phyloP scores from a whole-genome alignment of 768 basidiomycete species.

The Rhodotorula toruloides region DNA sequence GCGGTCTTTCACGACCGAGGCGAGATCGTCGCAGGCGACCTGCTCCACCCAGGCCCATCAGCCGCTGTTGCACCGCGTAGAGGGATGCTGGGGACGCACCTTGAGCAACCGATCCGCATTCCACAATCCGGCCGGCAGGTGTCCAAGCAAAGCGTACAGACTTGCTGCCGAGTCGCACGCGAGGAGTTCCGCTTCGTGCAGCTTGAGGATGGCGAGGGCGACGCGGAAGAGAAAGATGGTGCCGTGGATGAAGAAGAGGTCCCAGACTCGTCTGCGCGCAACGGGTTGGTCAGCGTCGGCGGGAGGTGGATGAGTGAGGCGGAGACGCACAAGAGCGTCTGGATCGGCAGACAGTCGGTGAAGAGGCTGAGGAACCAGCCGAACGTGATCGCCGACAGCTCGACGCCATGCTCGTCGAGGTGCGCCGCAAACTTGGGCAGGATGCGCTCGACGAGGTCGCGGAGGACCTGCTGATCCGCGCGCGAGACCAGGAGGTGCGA shows the following conservation, averaged over 20 bases:
- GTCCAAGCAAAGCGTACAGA: slow-evolving; percentile 81
- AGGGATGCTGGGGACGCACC: slow-evolving; percentile 52
- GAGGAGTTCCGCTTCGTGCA: slow-evolving; percentile 75
- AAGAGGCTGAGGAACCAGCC: slow-evolving; percentile 97
- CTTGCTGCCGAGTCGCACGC: slow-evolving; percentile 78
- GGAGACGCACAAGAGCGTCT: slow-evolving; percentile 54
- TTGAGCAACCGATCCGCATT: slow-evolving; percentile 82
- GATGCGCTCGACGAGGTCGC: slow-evolving; percentile 66
- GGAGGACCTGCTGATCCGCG: slow-evolving; percentile 83
- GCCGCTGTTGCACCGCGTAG: background rate
- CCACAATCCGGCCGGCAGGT: slow-evolving; percentile 88
- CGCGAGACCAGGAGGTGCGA: slow-evolving; percentile 85
- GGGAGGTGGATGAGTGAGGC: background rate
- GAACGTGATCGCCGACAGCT: slow-evolving; percentile 90
- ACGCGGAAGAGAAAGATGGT: slow-evolving; percentile 85
- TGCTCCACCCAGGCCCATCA: background rate
- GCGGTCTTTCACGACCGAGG: slow-evolving; percentile 26
- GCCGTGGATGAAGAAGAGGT: slow-evolving; percentile 88
- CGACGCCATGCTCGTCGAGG: slow-evolving; percentile 72
- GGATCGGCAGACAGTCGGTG: slow-evolving; percentile 90
- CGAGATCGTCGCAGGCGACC: slow-evolving; percentile 36
- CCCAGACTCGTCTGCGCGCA: slow-evolving; percentile 82
- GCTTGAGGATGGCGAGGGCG: slow-evolving; percentile 76
- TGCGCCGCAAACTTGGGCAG: slow-evolving; percentile 54
- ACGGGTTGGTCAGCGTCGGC: background rate